Percentiles rank a stretch among this genome's conserved stretches.
Conservation (phyloP, 139 green algal species). For the Chlorella sp. region DNA sequence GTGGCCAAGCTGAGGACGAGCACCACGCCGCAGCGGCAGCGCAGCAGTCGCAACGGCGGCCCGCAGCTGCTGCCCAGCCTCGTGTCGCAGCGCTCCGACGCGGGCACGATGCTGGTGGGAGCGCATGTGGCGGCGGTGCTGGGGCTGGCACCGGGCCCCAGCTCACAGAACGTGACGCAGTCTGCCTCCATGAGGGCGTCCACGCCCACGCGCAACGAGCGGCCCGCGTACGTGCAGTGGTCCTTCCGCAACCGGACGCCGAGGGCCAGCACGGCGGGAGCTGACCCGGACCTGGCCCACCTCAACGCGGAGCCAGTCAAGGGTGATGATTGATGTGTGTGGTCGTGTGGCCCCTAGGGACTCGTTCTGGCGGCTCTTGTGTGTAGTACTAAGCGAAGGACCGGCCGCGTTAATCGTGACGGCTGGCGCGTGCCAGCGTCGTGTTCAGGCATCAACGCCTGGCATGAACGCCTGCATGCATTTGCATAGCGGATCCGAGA, state of each 20-base stretch:
- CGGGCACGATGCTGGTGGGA: not conserved
- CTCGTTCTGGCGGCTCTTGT: too few relatives aligned
- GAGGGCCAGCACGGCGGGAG: not conserved
- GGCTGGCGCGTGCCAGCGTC: too few relatives aligned
- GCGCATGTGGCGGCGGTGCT: not conserved
- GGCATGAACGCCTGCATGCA: too few relatives aligned
- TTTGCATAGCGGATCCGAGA: too few relatives aligned
- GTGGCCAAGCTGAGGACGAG: too few relatives aligned
- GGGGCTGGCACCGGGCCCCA: not conserved
- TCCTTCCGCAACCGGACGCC: not conserved
- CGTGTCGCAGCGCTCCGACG: not conserved
- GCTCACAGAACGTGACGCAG: not conserved
- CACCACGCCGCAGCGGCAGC: not conserved
- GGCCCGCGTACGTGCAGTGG: not conserved
- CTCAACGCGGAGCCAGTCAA: too few relatives aligned
- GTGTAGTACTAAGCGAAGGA: too few relatives aligned
- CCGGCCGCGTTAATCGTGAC: too few relatives aligned
- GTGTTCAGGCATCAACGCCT: too few relatives aligned
- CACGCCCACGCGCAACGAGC: not conserved
- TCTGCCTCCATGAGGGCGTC: not conserved
- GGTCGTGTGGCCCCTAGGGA: too few relatives aligned
- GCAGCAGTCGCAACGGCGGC: not conserved
- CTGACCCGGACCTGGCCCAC: not conserved
- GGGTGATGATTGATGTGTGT: too few relatives aligned
- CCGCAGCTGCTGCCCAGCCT: not conserved